Conservation (phyloP, 169 alveolate species). For the Plasmodium vivax region DNA sequence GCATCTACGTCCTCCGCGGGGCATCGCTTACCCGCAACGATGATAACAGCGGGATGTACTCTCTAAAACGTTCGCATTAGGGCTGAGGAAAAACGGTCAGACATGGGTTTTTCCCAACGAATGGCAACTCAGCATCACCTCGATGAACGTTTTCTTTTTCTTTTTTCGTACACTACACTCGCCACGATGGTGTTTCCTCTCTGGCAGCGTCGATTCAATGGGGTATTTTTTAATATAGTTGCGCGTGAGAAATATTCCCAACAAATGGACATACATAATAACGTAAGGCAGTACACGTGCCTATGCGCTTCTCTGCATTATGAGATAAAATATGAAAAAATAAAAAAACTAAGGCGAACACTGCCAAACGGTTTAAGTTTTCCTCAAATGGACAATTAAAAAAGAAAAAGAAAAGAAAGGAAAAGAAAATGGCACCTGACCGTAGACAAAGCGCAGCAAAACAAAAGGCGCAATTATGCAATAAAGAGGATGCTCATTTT, state of each 20-base stretch:
- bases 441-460: not conserved
- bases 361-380: not conserved
- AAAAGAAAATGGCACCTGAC: not conserved
- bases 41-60: not conserved
- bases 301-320: not conserved
- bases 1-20: not conserved
- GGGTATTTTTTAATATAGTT: not conserved
- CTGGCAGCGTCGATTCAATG: not conserved
- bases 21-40: not conserved
- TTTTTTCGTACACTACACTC: not conserved
- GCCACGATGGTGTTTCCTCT: not conserved
- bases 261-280: not conserved
- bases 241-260: not conserved
- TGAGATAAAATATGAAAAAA: not conserved
- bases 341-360: not conserved
- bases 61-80: not conserved
- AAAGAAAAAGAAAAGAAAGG: not conserved
- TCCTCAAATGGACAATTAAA: not conserved
- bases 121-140: not conserved
- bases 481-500: not conserved
- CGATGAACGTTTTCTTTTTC: not conserved
- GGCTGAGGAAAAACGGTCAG: not conserved
- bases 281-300: not conserved
- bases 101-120: not conserved
- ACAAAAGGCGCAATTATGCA: not conserved